Conservation (phyloP, 1,284 basidiomycete genomes). For the Malassezia pachydermatis region DNA sequence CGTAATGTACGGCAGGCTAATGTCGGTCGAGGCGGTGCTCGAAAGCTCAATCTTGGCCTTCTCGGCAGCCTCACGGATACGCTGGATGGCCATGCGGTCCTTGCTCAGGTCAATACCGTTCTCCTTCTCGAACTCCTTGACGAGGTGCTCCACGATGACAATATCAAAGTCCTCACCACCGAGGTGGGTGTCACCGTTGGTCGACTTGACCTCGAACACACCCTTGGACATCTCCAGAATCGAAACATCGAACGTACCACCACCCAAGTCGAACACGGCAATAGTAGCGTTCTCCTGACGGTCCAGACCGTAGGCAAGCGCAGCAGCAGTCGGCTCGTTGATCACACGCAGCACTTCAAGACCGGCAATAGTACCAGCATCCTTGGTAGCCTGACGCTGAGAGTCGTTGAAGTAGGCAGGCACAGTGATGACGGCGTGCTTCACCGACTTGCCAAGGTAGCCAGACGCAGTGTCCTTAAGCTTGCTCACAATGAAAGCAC, state of each 20-base stretch:
- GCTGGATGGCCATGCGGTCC: slow-evolving; percentile 96
- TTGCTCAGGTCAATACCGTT: slow-evolving; percentile 66
- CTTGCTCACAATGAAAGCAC: slow-evolving; percentile 78
- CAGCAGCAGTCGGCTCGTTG: slow-evolving; percentile 96
- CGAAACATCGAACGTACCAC: slow-evolving; percentile 94
- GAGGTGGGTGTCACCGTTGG: slow-evolving; percentile 95
- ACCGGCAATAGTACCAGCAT: slow-evolving; percentile 91
- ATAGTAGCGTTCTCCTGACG: slow-evolving; percentile 52
- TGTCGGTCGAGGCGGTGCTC: slow-evolving; percentile 82
- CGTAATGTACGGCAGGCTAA: slow-evolving; percentile 90
- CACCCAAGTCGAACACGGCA: slow-evolving; percentile 91
- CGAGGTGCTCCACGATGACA: slow-evolving; percentile 72
- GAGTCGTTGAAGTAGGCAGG: slow-evolving; percentile 99
- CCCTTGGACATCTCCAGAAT: slow-evolving; percentile 98
- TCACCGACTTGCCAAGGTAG: slow-evolving; percentile 83
- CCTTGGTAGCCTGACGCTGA: slow-evolving; percentile 94
- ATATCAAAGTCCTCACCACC: slow-evolving; percentile 98
- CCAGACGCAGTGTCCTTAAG: slow-evolving; percentile 92
- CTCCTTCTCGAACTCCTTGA: slow-evolving; percentile 90
- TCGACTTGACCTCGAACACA: slow-evolving; percentile 98
- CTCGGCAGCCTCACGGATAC: slow-evolving; percentile 95
- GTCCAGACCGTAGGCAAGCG: slow-evolving; percentile 70
- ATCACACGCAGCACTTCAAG: slow-evolving; percentile 95
- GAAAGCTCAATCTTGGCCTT: slow-evolving; percentile 98
- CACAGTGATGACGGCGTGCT: slow-evolving; percentile 83